A percentile compares a stretch with the other conserved stretches of the same genome.
These are phyloP conservation scores for Phytophthora colocasiae DNA, from an alignment of 352 stramenopile species.

Conservation along the genomic window DNA sequence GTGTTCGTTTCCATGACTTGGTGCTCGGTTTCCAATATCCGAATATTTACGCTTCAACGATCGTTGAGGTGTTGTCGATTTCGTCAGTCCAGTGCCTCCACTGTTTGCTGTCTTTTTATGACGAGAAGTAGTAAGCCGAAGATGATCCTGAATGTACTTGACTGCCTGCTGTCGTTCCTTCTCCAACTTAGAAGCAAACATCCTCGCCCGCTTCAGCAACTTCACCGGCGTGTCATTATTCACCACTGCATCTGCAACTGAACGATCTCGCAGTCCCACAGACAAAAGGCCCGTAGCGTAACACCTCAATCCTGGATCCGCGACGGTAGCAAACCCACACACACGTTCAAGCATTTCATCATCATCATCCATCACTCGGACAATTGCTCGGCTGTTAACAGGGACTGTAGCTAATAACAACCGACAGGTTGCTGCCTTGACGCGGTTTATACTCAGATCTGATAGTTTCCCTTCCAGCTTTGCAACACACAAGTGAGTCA, in stretches of 20 bases:
- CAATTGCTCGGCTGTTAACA: constrained; percentile 77
- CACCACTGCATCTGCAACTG: constrained; percentile 80
- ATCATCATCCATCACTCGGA: constrained; percentile 73
- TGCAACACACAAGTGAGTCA: constrained; percentile 11
- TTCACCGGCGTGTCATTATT: constrained; percentile 83
- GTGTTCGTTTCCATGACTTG: constrained; percentile 28
- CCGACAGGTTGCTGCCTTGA: constrained; percentile 76
- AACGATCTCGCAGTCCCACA: constrained; percentile 80
- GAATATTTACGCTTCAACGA: constrained; percentile 59
- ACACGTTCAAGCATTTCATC: constrained; percentile 81
- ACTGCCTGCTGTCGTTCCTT: constrained; percentile 67
- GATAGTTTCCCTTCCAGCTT: constrained; percentile 76
- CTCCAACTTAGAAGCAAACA: constrained; percentile 84
- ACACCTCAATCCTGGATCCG: constrained; percentile 63
- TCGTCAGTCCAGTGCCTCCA: constrained; percentile 18
- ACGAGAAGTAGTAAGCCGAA: constrained; percentile 42
- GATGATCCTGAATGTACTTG: constrained; percentile 82
- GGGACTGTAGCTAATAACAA: constrained; percentile 79
- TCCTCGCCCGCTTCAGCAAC: constrained; percentile 71
- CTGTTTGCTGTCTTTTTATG: constrained; percentile 41
- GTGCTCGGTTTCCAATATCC: constrained; percentile 31
- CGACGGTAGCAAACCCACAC: constrained; percentile 70
- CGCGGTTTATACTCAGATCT: constrained; percentile 59
- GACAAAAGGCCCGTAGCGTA: constrained; percentile 83
- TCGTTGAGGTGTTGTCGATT: constrained; percentile 32